These are phyloP conservation scores for Elsinoe ampelina DNA, from an alignment of 2,329 filamentous ascomycete species.

Conservation along the genomic window DNA sequence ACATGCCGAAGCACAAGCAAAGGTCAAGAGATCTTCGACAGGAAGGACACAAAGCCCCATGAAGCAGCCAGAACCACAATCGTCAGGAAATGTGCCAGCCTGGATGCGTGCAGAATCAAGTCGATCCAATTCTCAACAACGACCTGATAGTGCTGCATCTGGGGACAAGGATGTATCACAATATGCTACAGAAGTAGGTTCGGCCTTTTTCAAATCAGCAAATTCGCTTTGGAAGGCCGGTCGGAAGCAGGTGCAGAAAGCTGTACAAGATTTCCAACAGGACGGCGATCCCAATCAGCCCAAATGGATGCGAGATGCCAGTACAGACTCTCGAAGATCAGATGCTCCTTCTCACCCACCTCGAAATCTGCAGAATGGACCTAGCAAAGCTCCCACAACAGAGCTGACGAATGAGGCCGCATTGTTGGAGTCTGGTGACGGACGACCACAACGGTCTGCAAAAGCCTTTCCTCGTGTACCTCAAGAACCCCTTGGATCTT, in stretches of 20 bases:
- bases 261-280: slow-evolving; percentile 71
- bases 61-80: slow-evolving; percentile 5
- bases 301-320: slow-evolving; percentile 83
- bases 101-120: slow-evolving; percentile 53
- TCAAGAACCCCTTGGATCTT: slow-evolving; percentile 14
- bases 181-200: slow-evolving; percentile 72
- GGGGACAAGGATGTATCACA: slow-evolving; percentile 67
- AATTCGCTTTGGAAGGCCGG: slow-evolving; percentile 92
- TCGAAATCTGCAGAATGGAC: neutral
- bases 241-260: slow-evolving; percentile 86
- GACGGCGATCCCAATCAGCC: slow-evolving; percentile 76
- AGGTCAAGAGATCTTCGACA: slow-evolving; percentile 36
- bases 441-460: slow-evolving; percentile 40
- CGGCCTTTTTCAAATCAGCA: slow-evolving; percentile 80
- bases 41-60: slow-evolving; percentile 18
- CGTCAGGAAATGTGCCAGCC: slow-evolving; percentile 35
- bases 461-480: slow-evolving; percentile 19
- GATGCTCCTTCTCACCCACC: slow-evolving; percentile 24
- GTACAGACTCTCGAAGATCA: slow-evolving; percentile 23
- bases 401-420: slow-evolving; percentile 51
- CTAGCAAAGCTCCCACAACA: slow-evolving; percentile 12
- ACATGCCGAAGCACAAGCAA: slow-evolving; percentile 71
- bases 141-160: slow-evolving; percentile 47
- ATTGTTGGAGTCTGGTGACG: slow-evolving; percentile 61
- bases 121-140: slow-evolving; percentile 39